Evolutionary conservation across 2,329 filamentous ascomycete species (phyloP).

Genomic region (Amesomyces nigricolor): DNA sequence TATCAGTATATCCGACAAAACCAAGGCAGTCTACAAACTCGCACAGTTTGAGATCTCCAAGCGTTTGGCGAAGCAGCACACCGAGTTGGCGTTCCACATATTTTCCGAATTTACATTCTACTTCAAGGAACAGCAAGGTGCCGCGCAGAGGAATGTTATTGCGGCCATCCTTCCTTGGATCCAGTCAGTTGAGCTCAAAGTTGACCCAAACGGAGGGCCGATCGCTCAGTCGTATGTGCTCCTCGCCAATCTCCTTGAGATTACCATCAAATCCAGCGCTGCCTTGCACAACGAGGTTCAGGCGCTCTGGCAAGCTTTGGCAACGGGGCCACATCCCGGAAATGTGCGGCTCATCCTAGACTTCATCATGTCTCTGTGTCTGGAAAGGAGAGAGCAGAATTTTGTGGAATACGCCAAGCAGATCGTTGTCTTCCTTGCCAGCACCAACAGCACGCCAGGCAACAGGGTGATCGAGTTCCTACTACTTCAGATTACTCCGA

Average conservation of each 20-base stretch:
- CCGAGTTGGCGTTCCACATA: constrained; percentile 83
- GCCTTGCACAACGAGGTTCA: constrained; percentile 94
- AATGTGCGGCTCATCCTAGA: constrained; percentile 93
- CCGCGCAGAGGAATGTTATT: constrained; percentile 87
- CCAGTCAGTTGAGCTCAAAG: constrained; percentile 83
- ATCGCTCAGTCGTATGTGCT: constrained; percentile 92
- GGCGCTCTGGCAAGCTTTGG: constrained; percentile 92
- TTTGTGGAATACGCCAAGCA: constrained; percentile 98
- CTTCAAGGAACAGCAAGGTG: constrained; percentile 79
- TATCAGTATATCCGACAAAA: constrained; percentile 97
- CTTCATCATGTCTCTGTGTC: constrained; percentile 89
- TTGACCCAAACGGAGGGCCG: constrained; percentile 86
- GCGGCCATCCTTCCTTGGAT: constrained; percentile 95
- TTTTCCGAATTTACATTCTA: constrained; percentile 94
- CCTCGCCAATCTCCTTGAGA: constrained; percentile 88
- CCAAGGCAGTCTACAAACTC: constrained; percentile 93
- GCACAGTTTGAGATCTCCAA: constrained; percentile 97
- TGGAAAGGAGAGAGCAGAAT: constrained; percentile 93
- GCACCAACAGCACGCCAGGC: constrained; percentile 65
- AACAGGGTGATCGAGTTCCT: constrained; percentile 93
- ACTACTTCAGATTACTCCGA: constrained; percentile 82
- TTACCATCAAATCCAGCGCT: constrained; percentile 86
- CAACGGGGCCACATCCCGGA: constrained; percentile 83
- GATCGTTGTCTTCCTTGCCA: constrained; percentile 92
- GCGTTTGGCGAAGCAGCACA: constrained; percentile 78